Evolutionary conservation across 1,284 basidiomycete genomes (phyloP), one percentile per base, ranked within the genome.

Genomic region (Termitomyces sp.): DNA sequence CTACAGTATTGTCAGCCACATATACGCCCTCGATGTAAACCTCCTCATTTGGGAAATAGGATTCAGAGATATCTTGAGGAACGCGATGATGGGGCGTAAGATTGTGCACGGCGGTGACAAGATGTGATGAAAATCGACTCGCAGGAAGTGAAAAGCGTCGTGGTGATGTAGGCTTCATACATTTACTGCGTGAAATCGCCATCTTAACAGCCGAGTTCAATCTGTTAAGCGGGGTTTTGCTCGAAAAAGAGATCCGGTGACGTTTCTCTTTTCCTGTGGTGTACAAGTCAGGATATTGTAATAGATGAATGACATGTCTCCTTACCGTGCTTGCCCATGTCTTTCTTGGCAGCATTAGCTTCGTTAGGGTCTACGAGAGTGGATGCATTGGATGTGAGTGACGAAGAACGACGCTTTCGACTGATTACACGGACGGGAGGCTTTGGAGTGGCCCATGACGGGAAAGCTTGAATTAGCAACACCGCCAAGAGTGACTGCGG

Each of bases 401-500:
- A 53, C 1, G n/a, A 1, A 7, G 52, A 53, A 10, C 45, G 45
- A 36, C 26, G 52, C 30, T 53, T 48, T 4, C 21, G 45, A 5
- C 39, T 33, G 19, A 48, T 10, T 34, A 24, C 21, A 24, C 31
- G 45, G 21, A 34, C 31, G 31, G 47, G 28, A 31, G 47, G 47
- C n/a, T 30, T 54, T 17, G 31, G 34, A 1, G 28, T 54, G 4
- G 21, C 7, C 48, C 49, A 50, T 4, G 53, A 50, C 0, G 53
- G 53, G 13, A 50, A 30, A 3, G n/a, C 41, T 15, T 28, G 43
- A 24, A 38, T 26, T 21, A 54, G 17, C 21, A 49, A 19, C 15
- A 50, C 33, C 17, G 41, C 47, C 41, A 38, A 54, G 19, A 50
- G 3, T 17, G 41, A 48, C 52, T 53, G 52, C 31, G 44, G 21